A percentile compares a stretch with the other conserved stretches of the same genome.
Conservation (phyloP, 306 rosid genomes). For the Quercus rubra region DNA sequence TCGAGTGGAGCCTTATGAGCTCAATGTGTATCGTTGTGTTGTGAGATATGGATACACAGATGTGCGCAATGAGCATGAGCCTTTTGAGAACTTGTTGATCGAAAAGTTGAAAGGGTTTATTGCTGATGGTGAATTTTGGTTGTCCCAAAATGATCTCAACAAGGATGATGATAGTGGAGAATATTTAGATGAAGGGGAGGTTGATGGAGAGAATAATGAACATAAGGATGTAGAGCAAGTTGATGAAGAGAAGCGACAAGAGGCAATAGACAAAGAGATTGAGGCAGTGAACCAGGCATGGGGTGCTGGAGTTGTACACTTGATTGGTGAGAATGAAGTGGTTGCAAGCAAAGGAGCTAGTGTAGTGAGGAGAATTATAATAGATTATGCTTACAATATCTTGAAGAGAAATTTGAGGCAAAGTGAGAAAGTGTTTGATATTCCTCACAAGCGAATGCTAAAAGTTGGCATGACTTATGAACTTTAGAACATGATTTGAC, state of each 20-base stretch:
- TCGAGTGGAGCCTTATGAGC: constrained; percentile 18
- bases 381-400: constrained; percentile 35
- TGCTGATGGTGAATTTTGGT: not conserved
- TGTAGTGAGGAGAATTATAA: constrained; percentile 22
- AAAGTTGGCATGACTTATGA: constrained; percentile 47
- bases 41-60: constrained; percentile 36
- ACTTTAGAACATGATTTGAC: constrained; percentile 14
- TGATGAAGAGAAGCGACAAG: not conserved
- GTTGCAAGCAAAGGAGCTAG: constrained; percentile 27
- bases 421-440: constrained; percentile 18
- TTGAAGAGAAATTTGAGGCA: constrained; percentile 36
- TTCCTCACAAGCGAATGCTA: constrained; percentile 34
- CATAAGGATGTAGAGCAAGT: not conserved
- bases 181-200: not conserved
- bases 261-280: constrained; percentile 3
- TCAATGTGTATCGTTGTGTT: constrained; percentile 29
- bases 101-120: constrained; percentile 31
- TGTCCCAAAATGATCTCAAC: not conserved
- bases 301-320: constrained; percentile 30
- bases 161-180: not conserved
- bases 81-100: constrained; percentile 21
- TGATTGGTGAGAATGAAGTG: constrained; percentile 39
- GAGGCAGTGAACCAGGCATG: constrained; percentile 25
- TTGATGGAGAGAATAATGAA: not conserved
- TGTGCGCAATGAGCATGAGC: not conserved